phyloP scores from a whole-genome alignment of 352 stramenopile species.

The Thalassiosira delicatula region DNA sequence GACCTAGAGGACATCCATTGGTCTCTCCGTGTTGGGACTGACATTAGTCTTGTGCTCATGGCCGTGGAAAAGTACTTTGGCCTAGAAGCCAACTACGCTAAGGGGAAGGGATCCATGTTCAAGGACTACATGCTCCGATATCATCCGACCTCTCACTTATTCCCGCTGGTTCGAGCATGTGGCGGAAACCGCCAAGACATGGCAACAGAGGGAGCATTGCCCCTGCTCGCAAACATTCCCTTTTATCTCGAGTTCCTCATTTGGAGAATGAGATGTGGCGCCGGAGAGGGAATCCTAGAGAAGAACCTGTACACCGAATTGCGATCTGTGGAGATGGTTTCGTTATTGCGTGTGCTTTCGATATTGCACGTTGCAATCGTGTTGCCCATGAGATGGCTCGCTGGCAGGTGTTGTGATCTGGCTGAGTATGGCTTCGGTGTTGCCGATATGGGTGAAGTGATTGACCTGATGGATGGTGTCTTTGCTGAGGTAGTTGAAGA shows the following conservation, averaged over 20 bases:
- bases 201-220: not conserved
- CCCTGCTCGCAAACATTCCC: slow-evolving; percentile 40
- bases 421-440: slow-evolving; percentile 21
- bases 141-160: slow-evolving; percentile 6
- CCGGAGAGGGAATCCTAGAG: not conserved
- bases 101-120: slow-evolving; percentile 14
- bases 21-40: not conserved
- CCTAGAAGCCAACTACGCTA: slow-evolving; percentile 12
- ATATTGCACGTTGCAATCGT: slow-evolving; percentile 39
- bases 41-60: slow-evolving; percentile 1
- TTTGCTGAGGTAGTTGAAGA: not conserved
- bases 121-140: not conserved
- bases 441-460: slow-evolving; percentile 7
- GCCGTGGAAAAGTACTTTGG: slow-evolving; percentile 9
- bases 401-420: slow-evolving; percentile 14
- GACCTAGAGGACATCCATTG: slow-evolving; percentile 20
- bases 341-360: slow-evolving; percentile 15
- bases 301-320: slow-evolving; percentile 14
- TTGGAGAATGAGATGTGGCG: not conserved
- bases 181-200: slow-evolving; percentile 4
- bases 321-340: slow-evolving; percentile 23
- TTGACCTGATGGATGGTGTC: slow-evolving; percentile 6
- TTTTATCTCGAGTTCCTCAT: slow-evolving; percentile 44
- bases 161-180: not conserved
- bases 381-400: slow-evolving; percentile 32